Conservation (phyloP, 2,329 filamentous ascomycete genomes). For the Paecilomyces sp. region DNA sequence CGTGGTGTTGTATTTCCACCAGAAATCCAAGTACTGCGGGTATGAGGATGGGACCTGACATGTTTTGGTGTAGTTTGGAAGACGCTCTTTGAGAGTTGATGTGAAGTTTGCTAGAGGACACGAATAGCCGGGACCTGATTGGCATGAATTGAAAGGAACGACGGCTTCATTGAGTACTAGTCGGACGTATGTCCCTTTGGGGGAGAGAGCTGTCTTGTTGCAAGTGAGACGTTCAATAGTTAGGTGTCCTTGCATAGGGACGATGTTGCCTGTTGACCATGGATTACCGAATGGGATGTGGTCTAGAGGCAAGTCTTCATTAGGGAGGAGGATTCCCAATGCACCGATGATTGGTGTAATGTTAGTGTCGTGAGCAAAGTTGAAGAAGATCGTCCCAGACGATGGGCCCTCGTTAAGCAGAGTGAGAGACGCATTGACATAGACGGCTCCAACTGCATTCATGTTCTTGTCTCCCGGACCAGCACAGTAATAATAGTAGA, state of each 20-base stretch:
- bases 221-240: conserved; percentile 16
- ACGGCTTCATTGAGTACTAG: conserved; percentile 17
- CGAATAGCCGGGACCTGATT: conserved; percentile 12
- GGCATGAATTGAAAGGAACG: conserved; percentile 9
- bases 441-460: conserved; percentile 14
- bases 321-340: conserved; percentile 11
- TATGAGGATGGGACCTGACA: conserved; percentile 8
- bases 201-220: conserved; percentile 7
- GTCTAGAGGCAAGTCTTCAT: conserved; percentile 11
- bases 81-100: neutral
- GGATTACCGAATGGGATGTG: conserved; percentile 10
- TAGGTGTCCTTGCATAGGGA: conserved; percentile 14
- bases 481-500: conserved; percentile 15
- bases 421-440: conserved; percentile 12
- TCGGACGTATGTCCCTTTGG: conserved; percentile 12
- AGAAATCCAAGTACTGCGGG: conserved; percentile 10
- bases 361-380: conserved; percentile 12
- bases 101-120: conserved; percentile 7
- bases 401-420: conserved; percentile 13
- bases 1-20: conserved; percentile 12
- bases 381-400: conserved; percentile 8
- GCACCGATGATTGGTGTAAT: conserved; percentile 14
- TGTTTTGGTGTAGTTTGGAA: conserved; percentile 6
- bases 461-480: conserved; percentile 14
- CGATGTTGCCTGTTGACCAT: conserved; percentile 12